Evolutionary conservation across 176 grass and related monocot species (phyloP), one percentile per base, ranked within the genome.

Genomic region (Avena sativa): DNA sequence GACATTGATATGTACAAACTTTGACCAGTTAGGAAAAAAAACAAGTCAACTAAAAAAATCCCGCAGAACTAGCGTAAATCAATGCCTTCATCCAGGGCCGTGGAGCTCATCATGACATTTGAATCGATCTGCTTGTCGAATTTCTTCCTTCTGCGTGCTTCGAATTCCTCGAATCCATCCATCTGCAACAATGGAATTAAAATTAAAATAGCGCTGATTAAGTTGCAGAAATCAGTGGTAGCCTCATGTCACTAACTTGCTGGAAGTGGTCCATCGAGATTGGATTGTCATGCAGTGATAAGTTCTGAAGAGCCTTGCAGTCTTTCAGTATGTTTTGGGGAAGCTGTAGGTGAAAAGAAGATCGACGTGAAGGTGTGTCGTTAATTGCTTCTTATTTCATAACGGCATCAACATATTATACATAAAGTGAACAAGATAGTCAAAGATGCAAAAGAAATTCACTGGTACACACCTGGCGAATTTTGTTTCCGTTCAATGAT

Each of bases 91-190:
- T 98, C 92, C 49, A 98, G 85, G 51, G 79, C 93, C 0, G 85
- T 87, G 36, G 96, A 98, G 53, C 87, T 85, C 96, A 98, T 92
- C 89, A 98, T 94, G n/a, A 98, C 96, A 87, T 90, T 94, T 23
- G 96, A 96, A 88, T 96, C 92, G 2, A 98, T 98, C 84, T 98
- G 96, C 65, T 98, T 98, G 76, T 98, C 93, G 7, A 91, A 93
- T 67, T 98, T 98, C 85, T 91, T 96, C 86, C 80, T 94, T 76
- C 96, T 89, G 46, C 93, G 90, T 21, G 79, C 87, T 90, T 98
- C 96, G 64, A 96, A 98, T 32, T 96, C 90, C 62, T 78, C 62
- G 43, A 96, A 98, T 81, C 93, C 92, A 84, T 96, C 89, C 93
- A 96, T 96, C 96, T 98, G 85, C 89, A 89, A 75, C 63, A 77